phyloP scores from a whole-genome alignment of 2,329 filamentous ascomycete species.

The Bretziella fagacearum region DNA sequence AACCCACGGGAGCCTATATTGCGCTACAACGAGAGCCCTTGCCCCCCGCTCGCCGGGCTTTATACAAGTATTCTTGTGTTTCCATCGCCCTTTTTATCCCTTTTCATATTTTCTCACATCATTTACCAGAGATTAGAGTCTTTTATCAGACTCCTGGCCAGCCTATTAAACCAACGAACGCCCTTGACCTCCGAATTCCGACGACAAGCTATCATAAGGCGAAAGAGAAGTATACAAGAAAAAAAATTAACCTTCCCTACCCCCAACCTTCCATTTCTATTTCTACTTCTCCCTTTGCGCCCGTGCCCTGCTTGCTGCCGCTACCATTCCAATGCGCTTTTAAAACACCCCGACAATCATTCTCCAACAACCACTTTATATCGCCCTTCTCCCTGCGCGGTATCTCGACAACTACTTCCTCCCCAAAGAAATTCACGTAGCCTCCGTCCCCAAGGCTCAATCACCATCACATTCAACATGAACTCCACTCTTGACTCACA shows the following conservation, averaged over 20 bases:
- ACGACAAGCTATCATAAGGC: background rate
- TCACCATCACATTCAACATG: slow-evolving; percentile 3
- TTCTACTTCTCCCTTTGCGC: background rate
- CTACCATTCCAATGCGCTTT: background rate
- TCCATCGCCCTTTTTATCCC: background rate
- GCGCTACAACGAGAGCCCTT: background rate
- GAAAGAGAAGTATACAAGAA: background rate
- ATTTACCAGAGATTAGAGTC: background rate
- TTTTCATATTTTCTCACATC: background rate
- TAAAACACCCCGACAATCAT: background rate
- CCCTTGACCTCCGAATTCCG: background rate
- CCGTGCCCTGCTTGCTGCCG: background rate
- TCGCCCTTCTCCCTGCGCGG: background rate
- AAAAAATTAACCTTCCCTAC: background rate
- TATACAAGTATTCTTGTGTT: background rate
- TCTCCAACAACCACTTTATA: background rate
- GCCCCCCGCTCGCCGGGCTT: background rate
- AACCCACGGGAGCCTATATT: slow-evolving; percentile 4
- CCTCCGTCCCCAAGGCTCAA: too few relatives aligned
- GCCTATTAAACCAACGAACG: background rate
- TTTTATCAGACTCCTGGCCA: background rate
- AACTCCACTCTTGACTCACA: slow-evolving; percentile 10
- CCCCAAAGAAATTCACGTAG: background rate
- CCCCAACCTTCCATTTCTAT: too few relatives aligned
- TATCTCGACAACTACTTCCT: background rate